Evolutionary conservation across 2,329 filamentous ascomycete species (phyloP), one percentile per base, ranked within the genome.

Genomic region (Colletotrichum simmondsii): DNA sequence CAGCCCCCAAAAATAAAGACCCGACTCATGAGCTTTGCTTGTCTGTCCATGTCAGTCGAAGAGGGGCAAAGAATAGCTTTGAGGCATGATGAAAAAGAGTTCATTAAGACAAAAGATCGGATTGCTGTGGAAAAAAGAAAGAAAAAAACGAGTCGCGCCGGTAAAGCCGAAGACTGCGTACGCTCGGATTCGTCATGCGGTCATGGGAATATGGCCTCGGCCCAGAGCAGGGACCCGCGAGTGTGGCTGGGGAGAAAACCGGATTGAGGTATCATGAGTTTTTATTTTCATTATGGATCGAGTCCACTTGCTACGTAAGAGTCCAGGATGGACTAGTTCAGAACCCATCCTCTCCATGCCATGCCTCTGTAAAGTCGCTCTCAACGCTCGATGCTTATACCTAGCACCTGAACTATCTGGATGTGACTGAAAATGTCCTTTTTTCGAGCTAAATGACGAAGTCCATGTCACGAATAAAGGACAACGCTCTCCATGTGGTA

Each of bases 401-500:
- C 28, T 37, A 68, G 22, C 69, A 68, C 59, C 59, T 28, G 53
- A 54, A 14, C 61, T 16, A 32, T 59, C 53, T 26, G 42, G 24
- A 54, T 10, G 24, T 26, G 49, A 68, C 28, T 14, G 22, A 63
- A 63, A 42, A 30, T 64, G 32, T 28, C 37, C 16, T 61, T 70
- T 54, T 65, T 49, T 46, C 42, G 60, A 59, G 54, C 6, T 70
- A 70, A 65, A 72, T 70, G 65, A 60, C 66, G 53, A 70, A 65
- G 37, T 53, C 67, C 32, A 53, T 65, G 61, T 28, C 54, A 28
- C 58, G 42, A 70, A 60, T 65, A n/a, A 59, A 59, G 52, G 42
- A 62, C 56, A 37, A 73, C 68, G 67, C 67, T 72, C 68, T 64
- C 71, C 71, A 73, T 72, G 68, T 71, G 71, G 71, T 73, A 73